Evolutionary conservation across 2,329 filamentous ascomycete species (phyloP), one percentile per base, ranked within the genome.

Genomic region (Fusarium dimerum): DNA sequence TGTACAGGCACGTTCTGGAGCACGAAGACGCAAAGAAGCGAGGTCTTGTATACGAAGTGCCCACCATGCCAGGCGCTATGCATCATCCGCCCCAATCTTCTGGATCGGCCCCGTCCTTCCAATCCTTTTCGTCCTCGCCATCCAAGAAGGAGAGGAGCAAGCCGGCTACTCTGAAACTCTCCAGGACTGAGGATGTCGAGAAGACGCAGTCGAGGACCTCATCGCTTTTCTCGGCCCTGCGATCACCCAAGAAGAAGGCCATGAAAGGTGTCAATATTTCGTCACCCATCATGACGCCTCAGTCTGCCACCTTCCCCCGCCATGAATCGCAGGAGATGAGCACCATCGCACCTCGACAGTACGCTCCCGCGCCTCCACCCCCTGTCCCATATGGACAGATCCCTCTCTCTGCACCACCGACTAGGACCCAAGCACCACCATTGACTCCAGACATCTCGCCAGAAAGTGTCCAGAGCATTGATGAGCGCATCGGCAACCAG

Each of bases 1-100:
- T 97, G 69, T 97, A 97, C 73, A 91, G 87, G 56, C 88, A 92
- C 61, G 92, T 96, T 58, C 88, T 96, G 86, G 90, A 92, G 70
- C 89, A 96, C 63, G 92, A 97, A 66, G 83, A 82, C 52, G 83
- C 83, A 47, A 87, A 86, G 69, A 76, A 79, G 59, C 77, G 77
- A 44, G 84, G 84, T 32, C 66, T 82, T 40, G 70, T 71, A 16
- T 73, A 82, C 42, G 76, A 79, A 18, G 50, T 69, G 18, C 75
- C 77, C 15, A 51, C 75, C 10, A 53, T 71, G 32, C 61, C 74
- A 5, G 55, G 57, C 7, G 62, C 70, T 29, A 48, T 51, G 30
- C 66, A 61, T 32, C 60, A 59, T 45, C 65, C 52, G 40, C 48
- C 60, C 26, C 60, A 53, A 17, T 50, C 60, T 17, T 59, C 62